phyloP scores from a whole-genome alignment of 1,284 basidiomycete species.

The Trametes hirsuta region DNA sequence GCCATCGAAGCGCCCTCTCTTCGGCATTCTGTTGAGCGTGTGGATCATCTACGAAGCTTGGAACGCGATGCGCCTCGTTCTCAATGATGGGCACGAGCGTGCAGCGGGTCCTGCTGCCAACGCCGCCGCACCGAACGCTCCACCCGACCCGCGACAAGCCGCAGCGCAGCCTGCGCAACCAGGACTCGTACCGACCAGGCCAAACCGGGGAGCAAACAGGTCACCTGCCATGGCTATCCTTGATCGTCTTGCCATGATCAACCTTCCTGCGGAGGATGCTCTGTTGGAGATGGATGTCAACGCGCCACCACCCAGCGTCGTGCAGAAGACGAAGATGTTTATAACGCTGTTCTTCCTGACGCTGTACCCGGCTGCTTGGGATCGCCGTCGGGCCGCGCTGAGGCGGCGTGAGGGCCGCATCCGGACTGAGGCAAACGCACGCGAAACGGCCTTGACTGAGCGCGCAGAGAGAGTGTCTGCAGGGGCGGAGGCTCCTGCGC shows the following conservation, averaged over 20 bases:
- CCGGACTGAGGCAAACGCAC: constrained; percentile 64
- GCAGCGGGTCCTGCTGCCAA: constrained; percentile 33
- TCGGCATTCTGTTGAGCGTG: constrained; percentile 64
- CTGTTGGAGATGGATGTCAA: constrained; percentile 43
- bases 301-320: constrained; percentile 43
- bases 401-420: constrained; percentile 67
- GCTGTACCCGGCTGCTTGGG: constrained; percentile 76
- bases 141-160: not conserved
- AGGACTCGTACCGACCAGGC: constrained; percentile 21
- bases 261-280: constrained; percentile 58
- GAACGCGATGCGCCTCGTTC: constrained; percentile 63
- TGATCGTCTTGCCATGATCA: constrained; percentile 58
- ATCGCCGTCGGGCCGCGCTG: constrained; percentile 62
- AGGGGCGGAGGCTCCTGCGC: constrained; percentile 24
- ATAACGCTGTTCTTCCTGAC: constrained; percentile 61
- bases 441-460: constrained; percentile 38
- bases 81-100: constrained; percentile 47
- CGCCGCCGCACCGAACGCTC: constrained; percentile 17
- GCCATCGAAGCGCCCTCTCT: constrained; percentile 72
- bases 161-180: not conserved
- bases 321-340: constrained; percentile 59
- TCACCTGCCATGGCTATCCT: constrained; percentile 42
- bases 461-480: constrained; percentile 38
- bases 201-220: constrained; percentile 13
- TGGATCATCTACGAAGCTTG: constrained; percentile 82